Conservation (phyloP, 345 rosid genomes). For the Arabis alpina region DNA sequence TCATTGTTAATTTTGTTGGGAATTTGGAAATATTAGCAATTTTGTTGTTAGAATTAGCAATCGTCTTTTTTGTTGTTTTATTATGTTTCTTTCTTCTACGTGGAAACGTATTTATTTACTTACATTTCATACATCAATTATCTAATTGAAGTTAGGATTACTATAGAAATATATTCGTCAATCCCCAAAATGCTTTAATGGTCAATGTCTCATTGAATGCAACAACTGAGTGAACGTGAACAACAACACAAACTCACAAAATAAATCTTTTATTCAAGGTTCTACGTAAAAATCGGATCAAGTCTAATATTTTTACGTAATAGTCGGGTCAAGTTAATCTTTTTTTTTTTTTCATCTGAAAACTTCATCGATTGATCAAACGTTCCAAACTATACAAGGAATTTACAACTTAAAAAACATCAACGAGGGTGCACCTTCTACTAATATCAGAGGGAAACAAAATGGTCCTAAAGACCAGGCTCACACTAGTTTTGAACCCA, state of each 20-base stretch:
- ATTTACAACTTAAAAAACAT: no score
- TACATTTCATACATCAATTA: not conserved
- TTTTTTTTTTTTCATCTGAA: no score
- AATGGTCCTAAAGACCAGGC: no score
- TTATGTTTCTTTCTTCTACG: not conserved
- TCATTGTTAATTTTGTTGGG: no score
- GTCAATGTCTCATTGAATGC: constrained; percentile 22
- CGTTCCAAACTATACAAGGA: no score
- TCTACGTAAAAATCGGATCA: constrained; percentile 12
- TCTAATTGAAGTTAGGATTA: not conserved
- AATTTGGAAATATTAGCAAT: not conserved
- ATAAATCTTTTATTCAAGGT: not conserved
- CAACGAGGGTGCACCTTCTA: no score
- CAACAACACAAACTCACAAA: not conserved
- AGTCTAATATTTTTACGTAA: no score
- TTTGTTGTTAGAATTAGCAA: not conserved
- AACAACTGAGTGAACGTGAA: not conserved
- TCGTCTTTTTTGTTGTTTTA: not conserved
- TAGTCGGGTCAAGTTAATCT: no score
- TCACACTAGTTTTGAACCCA: no score
- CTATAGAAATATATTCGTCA: not conserved
- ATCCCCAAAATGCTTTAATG: not conserved
- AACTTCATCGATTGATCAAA: no score
- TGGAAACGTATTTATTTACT: not conserved
- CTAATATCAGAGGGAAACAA: no score